Conservation (phyloP, 2,329 filamentous ascomycete genomes). For the Blumeria graminis region DNA sequence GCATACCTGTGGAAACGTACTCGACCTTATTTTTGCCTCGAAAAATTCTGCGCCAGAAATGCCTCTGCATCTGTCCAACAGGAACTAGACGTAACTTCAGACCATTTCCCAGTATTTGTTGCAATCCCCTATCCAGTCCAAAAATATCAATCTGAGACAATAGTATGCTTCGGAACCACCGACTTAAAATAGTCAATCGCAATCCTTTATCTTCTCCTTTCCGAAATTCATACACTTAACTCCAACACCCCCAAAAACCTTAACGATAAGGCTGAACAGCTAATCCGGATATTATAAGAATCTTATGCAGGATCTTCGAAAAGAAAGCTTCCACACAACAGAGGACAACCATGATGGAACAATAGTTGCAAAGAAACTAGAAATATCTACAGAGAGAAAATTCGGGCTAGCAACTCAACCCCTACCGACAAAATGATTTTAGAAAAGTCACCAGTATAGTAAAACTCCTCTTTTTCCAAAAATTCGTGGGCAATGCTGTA, state of each 20-base stretch:
- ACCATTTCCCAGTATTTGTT: neutral
- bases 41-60: neutral
- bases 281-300: neutral
- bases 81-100: neutral
- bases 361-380: neutral
- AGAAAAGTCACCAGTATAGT: neutral
- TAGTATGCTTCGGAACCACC: neutral
- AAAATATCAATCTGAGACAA: neutral
- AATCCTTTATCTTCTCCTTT: neutral
- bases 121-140: neutral
- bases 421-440: neutral
- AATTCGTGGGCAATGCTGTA: neutral
- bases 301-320: neutral
- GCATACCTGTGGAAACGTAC: neutral
- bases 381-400: neutral
- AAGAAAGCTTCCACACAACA: neutral
- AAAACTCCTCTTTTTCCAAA: neutral
- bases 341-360: neutral
- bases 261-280: neutral
- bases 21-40: neutral
- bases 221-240: neutral
- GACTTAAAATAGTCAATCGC: neutral
- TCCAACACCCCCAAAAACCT: neutral
- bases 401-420: neutral
- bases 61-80: neutral